Evolutionary conservation across 108 stramenopile genomes (phyloP).

Genomic region (Cafeteria roenbergensis): DNA sequence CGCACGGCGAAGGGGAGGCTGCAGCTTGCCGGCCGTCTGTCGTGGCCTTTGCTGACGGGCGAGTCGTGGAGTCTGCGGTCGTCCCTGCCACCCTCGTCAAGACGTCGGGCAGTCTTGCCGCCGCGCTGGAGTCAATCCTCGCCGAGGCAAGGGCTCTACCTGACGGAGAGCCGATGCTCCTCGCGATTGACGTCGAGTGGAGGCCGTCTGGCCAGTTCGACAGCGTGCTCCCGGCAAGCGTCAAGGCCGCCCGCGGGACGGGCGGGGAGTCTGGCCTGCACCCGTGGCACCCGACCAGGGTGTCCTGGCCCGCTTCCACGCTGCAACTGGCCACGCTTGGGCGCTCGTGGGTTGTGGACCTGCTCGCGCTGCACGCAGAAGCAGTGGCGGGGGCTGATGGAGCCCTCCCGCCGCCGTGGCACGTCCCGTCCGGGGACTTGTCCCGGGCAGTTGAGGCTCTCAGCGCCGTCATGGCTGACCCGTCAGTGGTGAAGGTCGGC

Average conservation of each 20-base stretch:
- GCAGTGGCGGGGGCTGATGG: not conserved
- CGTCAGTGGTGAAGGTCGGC: not conserved
- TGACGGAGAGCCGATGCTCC: too few relatives aligned
- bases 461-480: not conserved
- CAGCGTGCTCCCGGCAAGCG: not conserved
- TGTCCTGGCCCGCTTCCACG: not conserved
- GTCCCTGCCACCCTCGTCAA: too few relatives aligned
- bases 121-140: too few relatives aligned
- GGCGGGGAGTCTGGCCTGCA: not conserved
- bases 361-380: not conserved
- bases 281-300: not conserved
- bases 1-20: too few relatives aligned
- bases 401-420: too few relatives aligned
- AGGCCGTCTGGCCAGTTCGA: not conserved
- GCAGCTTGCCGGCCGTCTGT: too few relatives aligned
- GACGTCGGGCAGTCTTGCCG: too few relatives aligned
- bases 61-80: too few relatives aligned
- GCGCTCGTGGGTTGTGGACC: not conserved
- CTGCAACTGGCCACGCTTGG: slow-evolving; percentile 1
- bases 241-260: not conserved
- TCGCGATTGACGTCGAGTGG: slow-evolving; percentile 3
- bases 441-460: not conserved
- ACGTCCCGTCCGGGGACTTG: not conserved
- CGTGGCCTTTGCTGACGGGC: too few relatives aligned
- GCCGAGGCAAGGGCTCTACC: too few relatives aligned